These are phyloP conservation scores for Pseudognaphalium luteoalbum DNA, from an alignment of 129 eudicot genomes.

Conservation along the genomic window DNA sequence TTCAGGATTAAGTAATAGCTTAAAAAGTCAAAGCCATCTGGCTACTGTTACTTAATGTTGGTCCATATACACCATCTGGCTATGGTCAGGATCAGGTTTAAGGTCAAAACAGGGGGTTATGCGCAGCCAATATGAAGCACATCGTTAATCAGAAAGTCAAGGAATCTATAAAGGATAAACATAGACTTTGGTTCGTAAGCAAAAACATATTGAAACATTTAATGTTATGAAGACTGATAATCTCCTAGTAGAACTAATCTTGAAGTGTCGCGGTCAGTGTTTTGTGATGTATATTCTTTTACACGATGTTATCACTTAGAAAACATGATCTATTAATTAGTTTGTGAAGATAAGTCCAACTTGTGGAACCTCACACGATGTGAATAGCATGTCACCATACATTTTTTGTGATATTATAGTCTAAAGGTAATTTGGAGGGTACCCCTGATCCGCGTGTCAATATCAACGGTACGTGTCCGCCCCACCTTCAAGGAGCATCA, in stretches of 20 bases:
- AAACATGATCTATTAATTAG: conserved; percentile 9
- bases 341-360: conserved; percentile 1
- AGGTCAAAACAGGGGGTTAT: neutral
- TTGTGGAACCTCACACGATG: conserved; percentile 23
- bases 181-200: neutral
- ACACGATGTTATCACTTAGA: conserved; percentile 14
- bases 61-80: conserved; percentile 3
- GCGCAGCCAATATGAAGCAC: neutral
- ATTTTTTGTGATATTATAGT: conserved; percentile 3
- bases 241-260: conserved; percentile 13
- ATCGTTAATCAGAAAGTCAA: neutral
- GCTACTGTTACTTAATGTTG: conserved; percentile 1
- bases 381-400: neutral
- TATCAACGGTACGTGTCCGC: too few relatives aligned
- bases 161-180: neutral
- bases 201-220: conserved; percentile 1
- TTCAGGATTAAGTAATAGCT: neutral
- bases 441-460: too few relatives aligned
- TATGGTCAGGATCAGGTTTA: neutral
- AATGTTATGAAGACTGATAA: neutral
- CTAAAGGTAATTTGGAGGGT: neutral
- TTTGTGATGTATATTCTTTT: conserved; percentile 25
- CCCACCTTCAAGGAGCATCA: too few relatives aligned
- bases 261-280: conserved; percentile 6
- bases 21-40: neutral